Evolutionary conservation across 192 early-diverging fungal genomes (phyloP), one percentile per base, ranked within the genome.

Genomic region (Entrophospora sp.): DNA sequence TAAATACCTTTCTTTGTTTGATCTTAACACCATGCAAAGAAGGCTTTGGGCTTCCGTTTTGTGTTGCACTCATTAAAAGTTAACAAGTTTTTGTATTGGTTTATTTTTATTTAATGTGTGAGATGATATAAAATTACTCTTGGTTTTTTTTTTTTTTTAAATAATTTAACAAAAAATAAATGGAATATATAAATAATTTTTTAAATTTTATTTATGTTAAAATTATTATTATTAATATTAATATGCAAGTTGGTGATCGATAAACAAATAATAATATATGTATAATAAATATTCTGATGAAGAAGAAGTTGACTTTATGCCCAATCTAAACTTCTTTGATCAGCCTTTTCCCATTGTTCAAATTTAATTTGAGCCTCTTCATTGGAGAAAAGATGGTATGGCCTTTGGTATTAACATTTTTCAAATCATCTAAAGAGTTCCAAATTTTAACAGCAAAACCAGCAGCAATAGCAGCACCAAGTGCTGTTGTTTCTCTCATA

Each of bases 401-500:
- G 45, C 76, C 74, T 28, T 79, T 70, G 49, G 69, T 64, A 66
- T 81, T 74, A 53, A 89, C 75, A 13, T 72, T 74, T 34, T 80
- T 71, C 24, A 84, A 77, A 61, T 83, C 67, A 63, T 67, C 69
- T 61, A 83, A 69, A 70, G 61, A 55, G 51, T 76, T 60, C 82
- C 85, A 91, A 24, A 87, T 13, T 13, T 16, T 42, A 43, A 48
- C 43, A n/a, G 45, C 61, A 31, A 14, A 36, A 8, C 87, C 94
- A 38, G 94, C 91, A 22, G 91, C 94, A 37, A 93, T 84, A 0
- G 94, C 94, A 18, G 92, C 89, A 34, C 94, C 94, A 44, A 96
- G 74, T 2, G 92, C 94, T 27, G 94, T 94, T 2, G 88, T 92
- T 69, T 96, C 94, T 34, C 85, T 77, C 91, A 94, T 96, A 38